phyloP scores from a whole-genome alignment of 192 early-diverging fungal species.

The Chytriomyces sp. region DNA sequence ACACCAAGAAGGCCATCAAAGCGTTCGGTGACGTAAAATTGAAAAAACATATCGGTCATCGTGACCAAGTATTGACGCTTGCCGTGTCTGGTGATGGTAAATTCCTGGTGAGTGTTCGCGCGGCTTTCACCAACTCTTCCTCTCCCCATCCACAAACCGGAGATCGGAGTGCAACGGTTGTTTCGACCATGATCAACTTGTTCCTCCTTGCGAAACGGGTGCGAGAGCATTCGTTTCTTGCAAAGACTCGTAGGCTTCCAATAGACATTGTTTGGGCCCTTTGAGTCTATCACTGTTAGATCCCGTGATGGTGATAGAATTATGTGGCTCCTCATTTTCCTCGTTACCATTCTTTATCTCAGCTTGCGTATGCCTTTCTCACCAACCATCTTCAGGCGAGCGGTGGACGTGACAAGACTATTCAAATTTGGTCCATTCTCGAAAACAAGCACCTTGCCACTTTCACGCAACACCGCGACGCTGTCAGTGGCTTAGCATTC shows the following conservation, averaged over 20 bases:
- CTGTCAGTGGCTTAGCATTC: constrained; percentile 83
- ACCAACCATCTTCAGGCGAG: constrained; percentile 57
- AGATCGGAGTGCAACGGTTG: constrained; percentile 45
- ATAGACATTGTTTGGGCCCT: constrained; percentile 29
- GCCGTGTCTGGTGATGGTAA: constrained; percentile 54
- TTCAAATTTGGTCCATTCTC: constrained; percentile 87
- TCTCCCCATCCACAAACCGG: background rate
- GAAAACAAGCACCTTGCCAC: constrained; percentile 71
- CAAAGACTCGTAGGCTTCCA: constrained; percentile 2
- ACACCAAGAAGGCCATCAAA: constrained; percentile 52
- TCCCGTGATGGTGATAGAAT: constrained; percentile 49
- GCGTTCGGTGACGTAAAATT: constrained; percentile 37
- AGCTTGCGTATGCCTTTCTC: background rate
- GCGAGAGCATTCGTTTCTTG: background rate
- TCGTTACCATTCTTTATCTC: constrained; percentile 6
- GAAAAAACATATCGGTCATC: constrained; percentile 47
- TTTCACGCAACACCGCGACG: constrained; percentile 93
- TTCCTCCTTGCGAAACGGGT: constrained; percentile 37
- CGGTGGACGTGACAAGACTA: constrained; percentile 86
- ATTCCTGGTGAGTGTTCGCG: constrained; percentile 51
- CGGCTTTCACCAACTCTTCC: background rate
- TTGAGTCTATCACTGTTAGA: constrained; percentile 54
- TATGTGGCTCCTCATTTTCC: constrained; percentile 46
- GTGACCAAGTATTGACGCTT: constrained; percentile 48
- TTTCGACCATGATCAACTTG: constrained; percentile 32